phyloP scores from a whole-genome alignment of 441 rosid species.

The Populus hybrid region DNA sequence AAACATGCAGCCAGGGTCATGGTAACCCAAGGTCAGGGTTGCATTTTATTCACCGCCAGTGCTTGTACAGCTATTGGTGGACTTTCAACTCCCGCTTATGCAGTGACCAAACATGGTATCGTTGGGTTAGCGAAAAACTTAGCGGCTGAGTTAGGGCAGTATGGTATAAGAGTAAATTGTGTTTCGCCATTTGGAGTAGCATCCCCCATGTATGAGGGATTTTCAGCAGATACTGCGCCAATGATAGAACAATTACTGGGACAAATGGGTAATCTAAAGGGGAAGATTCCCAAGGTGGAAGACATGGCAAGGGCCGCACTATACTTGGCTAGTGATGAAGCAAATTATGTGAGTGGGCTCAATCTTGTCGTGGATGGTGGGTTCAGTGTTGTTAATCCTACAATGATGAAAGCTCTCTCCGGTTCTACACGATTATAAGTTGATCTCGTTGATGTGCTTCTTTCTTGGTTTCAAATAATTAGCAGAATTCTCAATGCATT shows the following conservation, averaged over 20 bases:
- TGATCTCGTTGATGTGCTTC: no score
- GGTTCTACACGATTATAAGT: no score
- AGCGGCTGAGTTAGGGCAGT: constrained; percentile 34
- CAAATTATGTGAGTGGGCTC: constrained; percentile 36
- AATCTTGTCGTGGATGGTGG: constrained; percentile 47
- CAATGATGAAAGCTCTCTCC: background rate
- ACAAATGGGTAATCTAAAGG: constrained; percentile 28
- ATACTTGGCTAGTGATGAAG: constrained; percentile 40
- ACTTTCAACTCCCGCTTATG: constrained; percentile 25
- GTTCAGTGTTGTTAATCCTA: constrained; percentile 32
- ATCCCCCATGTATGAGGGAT: constrained; percentile 2
- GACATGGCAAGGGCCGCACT: constrained; percentile 36
- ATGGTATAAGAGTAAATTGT: constrained; percentile 42
- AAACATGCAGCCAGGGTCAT: constrained; percentile 48
- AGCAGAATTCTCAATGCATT: no score
- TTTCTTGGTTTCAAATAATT: no score
- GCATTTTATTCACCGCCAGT: constrained; percentile 41
- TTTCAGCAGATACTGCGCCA: background rate
- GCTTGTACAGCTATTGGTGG: constrained; percentile 31
- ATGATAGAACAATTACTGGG: constrained; percentile 13
- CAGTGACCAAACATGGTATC: constrained; percentile 35
- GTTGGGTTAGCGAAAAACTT: constrained; percentile 33
- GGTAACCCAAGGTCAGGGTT: constrained; percentile 28
- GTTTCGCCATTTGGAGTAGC: constrained; percentile 37
- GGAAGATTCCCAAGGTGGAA: constrained; percentile 25